phyloP scores from a whole-genome alignment of 2,329 filamentous ascomycete genomes.

The Ophiostoma populinum region DNA sequence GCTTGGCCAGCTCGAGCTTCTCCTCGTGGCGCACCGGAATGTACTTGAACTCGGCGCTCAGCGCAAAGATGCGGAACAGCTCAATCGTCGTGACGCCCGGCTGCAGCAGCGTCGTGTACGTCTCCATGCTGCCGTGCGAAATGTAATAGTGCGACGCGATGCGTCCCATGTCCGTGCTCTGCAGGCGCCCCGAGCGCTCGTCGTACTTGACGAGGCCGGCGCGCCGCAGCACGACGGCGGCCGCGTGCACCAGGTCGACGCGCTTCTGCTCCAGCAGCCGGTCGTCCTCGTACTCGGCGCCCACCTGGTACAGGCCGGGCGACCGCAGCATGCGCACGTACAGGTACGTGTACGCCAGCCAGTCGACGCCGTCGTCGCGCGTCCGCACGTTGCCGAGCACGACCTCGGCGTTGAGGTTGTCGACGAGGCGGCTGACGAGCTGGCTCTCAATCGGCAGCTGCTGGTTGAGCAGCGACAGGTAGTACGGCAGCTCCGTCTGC shows the following conservation, averaged over 20 bases:
- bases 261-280: constrained; percentile 85
- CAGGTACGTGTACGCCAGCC: constrained; percentile 95
- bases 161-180: constrained; percentile 82
- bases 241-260: constrained; percentile 93
- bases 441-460: constrained; percentile 96
- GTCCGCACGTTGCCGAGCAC: constrained; percentile 85
- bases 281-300: constrained; percentile 87
- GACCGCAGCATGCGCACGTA: constrained; percentile 96
- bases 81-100: constrained; percentile 87
- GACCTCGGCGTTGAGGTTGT: constrained; percentile 92
- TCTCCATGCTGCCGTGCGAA: constrained; percentile 87
- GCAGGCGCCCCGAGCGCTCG: constrained; percentile 74
- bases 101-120: constrained; percentile 89
- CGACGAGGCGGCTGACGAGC: constrained; percentile 77
- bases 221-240: constrained; percentile 71
- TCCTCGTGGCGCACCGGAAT: constrained; percentile 96
- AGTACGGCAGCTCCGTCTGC: constrained; percentile 89
- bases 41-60: constrained; percentile 97
- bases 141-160: constrained; percentile 99
- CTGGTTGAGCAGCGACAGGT: constrained; percentile 89
- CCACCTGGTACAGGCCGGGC: constrained; percentile 86
- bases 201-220: constrained; percentile 89
- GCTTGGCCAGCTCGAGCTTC: constrained; percentile 86
- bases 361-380: constrained; percentile 94
- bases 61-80: constrained; percentile 86